These are phyloP conservation scores for Fraxinus sp. DNA, from an alignment of 305 asterid genomes.

Conservation along the genomic window DNA sequence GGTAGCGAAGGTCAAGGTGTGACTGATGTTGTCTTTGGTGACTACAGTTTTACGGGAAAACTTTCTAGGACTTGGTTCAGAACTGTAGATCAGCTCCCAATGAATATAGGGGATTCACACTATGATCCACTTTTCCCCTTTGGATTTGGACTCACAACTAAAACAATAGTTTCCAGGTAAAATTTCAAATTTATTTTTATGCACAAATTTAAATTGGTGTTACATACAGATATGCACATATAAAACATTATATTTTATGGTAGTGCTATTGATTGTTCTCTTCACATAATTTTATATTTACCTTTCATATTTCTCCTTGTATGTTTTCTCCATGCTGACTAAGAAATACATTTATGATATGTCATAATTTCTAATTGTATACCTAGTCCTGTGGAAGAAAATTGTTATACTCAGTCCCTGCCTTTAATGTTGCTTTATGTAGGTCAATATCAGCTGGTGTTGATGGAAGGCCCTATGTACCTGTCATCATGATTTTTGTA, in stretches of 20 bases:
- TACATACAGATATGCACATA: neutral
- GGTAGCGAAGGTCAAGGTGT: slow-evolving; percentile 92
- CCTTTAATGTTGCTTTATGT: slow-evolving; percentile 18
- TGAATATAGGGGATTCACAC: slow-evolving; percentile 71
- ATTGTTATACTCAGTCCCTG: neutral
- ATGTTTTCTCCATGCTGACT: neutral
- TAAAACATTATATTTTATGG: neutral
- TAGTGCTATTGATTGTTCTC: neutral
- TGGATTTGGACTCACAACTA: slow-evolving; percentile 71
- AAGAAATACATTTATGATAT: neutral
- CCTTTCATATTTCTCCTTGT: neutral
- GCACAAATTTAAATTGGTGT: neutral
- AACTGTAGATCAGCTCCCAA: slow-evolving; percentile 78
- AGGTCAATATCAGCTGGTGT: slow-evolving; percentile 56
- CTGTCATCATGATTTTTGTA: slow-evolving; percentile 36
- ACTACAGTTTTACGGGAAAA: slow-evolving; percentile 64
- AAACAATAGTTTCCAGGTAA: slow-evolving; percentile 54
- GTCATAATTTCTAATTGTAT: neutral
- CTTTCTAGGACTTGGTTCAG: slow-evolving; percentile 82
- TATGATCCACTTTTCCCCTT: slow-evolving; percentile 82
- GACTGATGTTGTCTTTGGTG: slow-evolving; percentile 83
- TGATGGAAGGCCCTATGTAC: slow-evolving; percentile 33
- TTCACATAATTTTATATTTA: neutral
- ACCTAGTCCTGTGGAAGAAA: neutral
- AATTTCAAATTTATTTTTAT: neutral